A percentile compares a stretch with the other conserved stretches of the same genome.
Evolutionary conservation across 345 rosid species (phyloP).

Genomic region (Laguncularia racemosa): DNA sequence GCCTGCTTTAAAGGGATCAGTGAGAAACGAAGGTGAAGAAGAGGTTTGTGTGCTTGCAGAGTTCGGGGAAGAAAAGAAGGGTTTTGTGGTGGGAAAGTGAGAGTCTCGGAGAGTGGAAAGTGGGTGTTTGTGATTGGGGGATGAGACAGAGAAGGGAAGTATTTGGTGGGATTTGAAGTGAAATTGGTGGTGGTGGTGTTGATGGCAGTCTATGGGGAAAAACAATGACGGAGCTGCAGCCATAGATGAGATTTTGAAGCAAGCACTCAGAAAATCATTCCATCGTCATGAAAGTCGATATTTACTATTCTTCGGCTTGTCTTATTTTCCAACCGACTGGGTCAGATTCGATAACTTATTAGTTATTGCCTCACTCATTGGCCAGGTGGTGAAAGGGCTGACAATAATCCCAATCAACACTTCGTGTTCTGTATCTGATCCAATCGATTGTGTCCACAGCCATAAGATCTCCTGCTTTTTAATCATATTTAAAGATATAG

Average conservation of each 20-base stretch:
- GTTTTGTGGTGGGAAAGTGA: conserved; percentile 27
- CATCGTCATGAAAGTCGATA: no score
- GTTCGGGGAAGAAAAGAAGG: conserved; percentile 29
- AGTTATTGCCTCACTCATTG: no score
- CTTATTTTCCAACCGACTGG: no score
- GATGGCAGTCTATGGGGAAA: conserved; percentile 29
- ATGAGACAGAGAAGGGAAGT: conserved; percentile 8
- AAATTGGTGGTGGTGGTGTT: conserved; percentile 10
- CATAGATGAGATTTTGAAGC: conserved; percentile 20
- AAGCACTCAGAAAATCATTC: no score
- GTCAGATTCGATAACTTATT: no score
- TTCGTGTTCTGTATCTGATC: no score
- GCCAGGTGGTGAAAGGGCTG: no score
- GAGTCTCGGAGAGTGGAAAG: conserved; percentile 21
- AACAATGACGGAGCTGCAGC: conserved; percentile 43
- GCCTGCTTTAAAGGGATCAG: conserved; percentile 49
- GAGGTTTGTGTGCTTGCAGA: conserved; percentile 21
- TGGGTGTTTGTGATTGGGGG: conserved; percentile 20
- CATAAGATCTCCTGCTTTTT: no score
- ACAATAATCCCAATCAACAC: no score
- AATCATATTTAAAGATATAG: no score
- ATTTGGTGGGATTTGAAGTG: conserved; percentile 7
- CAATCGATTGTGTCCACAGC: no score
- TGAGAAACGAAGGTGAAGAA: conserved; percentile 31
- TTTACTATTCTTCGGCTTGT: no score